Conservation (phyloP, 2,329 filamentous ascomycete species). For the Fusarium drepaniforme region DNA sequence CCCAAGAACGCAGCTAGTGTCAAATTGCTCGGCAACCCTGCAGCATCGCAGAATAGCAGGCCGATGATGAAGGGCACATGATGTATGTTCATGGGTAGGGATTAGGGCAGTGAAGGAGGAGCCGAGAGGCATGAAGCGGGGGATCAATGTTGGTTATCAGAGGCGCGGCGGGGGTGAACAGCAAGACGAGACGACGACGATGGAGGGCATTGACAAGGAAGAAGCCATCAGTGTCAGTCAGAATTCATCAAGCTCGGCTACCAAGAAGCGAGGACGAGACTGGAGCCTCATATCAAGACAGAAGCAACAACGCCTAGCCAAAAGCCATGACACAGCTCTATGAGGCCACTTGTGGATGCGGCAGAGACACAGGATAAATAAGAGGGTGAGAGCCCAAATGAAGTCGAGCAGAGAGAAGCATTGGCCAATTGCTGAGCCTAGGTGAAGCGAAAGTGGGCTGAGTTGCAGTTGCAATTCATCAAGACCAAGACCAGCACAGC, state of each 20-base stretch:
- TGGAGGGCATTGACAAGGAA: not conserved
- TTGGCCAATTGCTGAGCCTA: constrained; percentile 38
- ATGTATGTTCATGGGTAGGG: constrained; percentile 33
- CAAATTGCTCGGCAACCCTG: constrained; percentile 41
- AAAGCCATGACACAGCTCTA: constrained; percentile 6
- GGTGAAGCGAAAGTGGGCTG: constrained; percentile 36
- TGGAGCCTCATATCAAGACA: not conserved
- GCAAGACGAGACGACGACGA: not conserved
- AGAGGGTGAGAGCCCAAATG: constrained; percentile 18
- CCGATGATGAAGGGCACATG: constrained; percentile 39
- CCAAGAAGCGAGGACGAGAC: not conserved
- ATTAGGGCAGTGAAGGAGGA: constrained; percentile 21
- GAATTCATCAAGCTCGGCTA: constrained; percentile 3
- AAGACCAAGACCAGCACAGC: constrained; percentile 8
- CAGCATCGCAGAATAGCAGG: constrained; percentile 35
- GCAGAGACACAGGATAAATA: constrained; percentile 14
- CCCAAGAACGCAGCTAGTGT: constrained; percentile 39
- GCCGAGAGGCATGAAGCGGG: constrained; percentile 8
- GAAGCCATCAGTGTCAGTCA: not conserved
- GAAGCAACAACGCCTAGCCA: constrained; percentile 14
- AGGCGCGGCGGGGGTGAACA: constrained; percentile 5
- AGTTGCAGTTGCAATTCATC: constrained; percentile 32
- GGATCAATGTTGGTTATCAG: constrained; percentile 22
- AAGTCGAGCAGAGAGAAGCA: constrained; percentile 33
- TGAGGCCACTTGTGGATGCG: constrained; percentile 22